Evolutionary conservation across 192 early-diverging fungal genomes (phyloP).

Genomic region (Gonapodya prolifera): DNA sequence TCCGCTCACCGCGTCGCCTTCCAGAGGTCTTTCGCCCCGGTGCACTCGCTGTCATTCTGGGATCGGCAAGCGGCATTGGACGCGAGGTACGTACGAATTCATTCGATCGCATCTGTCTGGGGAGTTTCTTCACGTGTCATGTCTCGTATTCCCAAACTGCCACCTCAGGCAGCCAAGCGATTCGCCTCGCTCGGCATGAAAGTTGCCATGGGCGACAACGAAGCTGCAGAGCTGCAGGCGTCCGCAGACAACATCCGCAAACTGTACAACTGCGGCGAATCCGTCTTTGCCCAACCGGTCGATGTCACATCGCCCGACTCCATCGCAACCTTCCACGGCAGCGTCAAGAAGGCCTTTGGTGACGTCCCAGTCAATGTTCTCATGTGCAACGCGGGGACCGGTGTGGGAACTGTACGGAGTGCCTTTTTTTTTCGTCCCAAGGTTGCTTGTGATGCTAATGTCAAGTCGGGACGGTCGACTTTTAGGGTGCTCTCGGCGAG

Average conservation of each 20-base stretch:
- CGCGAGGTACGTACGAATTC: not conserved
- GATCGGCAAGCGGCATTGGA: not conserved
- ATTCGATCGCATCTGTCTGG: too few relatives aligned
- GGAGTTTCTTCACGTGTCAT: too few relatives aligned
- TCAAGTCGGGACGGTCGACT: too few relatives aligned
- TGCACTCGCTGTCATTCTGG: not conserved
- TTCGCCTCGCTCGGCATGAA: not conserved
- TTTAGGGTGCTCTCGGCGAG: not conserved
- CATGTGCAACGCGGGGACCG: not conserved
- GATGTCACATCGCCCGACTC: not conserved
- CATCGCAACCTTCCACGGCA: not conserved
- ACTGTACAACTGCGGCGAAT: not conserved
- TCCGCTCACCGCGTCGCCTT: too few relatives aligned
- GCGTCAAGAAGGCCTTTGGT: not conserved
- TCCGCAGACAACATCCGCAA: not conserved
- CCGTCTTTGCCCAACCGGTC: not conserved
- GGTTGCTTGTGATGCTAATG: too few relatives aligned
- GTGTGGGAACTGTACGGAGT: too few relatives aligned
- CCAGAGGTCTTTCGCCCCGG: not conserved
- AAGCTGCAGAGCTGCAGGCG: not conserved
- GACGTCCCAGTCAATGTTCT: not conserved
- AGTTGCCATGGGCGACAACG: not conserved
- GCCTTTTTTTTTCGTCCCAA: too few relatives aligned
- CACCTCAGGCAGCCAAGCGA: not conserved
- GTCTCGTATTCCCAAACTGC: too few relatives aligned